A percentile compares a stretch with the other conserved stretches of the same genome.
Evolutionary conservation across 176 grass and related monocot species (phyloP).

Genomic region (Poa pratensis): DNA sequence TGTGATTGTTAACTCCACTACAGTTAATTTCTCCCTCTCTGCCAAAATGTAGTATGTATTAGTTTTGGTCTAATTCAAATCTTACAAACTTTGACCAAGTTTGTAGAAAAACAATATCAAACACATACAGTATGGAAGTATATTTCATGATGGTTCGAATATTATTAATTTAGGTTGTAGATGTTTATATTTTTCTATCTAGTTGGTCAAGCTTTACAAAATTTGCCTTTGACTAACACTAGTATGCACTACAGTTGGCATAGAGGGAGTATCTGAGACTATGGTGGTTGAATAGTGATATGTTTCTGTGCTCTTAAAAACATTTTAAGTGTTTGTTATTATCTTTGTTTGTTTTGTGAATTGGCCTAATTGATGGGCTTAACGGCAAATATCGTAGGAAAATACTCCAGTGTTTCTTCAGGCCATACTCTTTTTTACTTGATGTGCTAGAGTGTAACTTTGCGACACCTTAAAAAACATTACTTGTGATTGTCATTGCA

Average conservation of each 20-base stretch:
- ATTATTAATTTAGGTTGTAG: too few relatives aligned
- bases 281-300: not conserved
- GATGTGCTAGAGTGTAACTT: not conserved
- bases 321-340: not conserved
- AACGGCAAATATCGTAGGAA: not conserved
- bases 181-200: too few relatives aligned
- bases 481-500: slow-evolving; percentile 48
- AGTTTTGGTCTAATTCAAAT: too few relatives aligned
- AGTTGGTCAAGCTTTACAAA: too few relatives aligned
- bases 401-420: not conserved
- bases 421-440: not conserved
- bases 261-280: not conserved
- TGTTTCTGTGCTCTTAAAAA: not conserved
- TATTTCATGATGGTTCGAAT: too few relatives aligned
- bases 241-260: too few relatives aligned
- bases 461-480: not conserved
- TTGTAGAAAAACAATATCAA: too few relatives aligned
- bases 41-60: too few relatives aligned
- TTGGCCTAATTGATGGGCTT: not conserved
- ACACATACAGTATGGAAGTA: too few relatives aligned
- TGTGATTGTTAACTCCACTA: slow-evolving; percentile 12
- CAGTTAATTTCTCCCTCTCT: not conserved
- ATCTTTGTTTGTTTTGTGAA: not conserved
- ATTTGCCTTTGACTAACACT: too few relatives aligned
- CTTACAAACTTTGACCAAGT: too few relatives aligned